Percentiles rank a stretch among this genome's conserved stretches.
These are phyloP conservation scores for Pseudozyma flocculosa DNA, from an alignment of 1,284 basidiomycete genomes.

Conservation along the genomic window DNA sequence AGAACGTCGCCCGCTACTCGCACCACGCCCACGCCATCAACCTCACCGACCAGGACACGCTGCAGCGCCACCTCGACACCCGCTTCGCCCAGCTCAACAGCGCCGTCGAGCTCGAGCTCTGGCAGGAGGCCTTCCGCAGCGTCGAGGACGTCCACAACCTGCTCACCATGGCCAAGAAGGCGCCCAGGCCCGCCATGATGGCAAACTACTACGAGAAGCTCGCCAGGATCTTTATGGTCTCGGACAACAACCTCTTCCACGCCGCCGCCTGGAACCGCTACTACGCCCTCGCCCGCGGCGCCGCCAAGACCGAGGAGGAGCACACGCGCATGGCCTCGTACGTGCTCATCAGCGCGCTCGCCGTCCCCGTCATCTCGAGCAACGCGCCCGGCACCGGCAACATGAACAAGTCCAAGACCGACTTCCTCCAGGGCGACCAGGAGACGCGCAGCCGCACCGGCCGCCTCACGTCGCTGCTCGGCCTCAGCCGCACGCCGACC, in stretches of 20 bases:
- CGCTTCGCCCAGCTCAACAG: conserved; percentile 96
- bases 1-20: conserved; percentile 92
- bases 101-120: conserved; percentile 97
- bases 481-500: conserved; percentile 81
- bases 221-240: conserved; percentile 87
- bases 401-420: conserved; percentile 61
- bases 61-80: conserved; percentile 95
- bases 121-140: conserved; percentile 98
- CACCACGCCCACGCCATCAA: conserved; percentile 98
- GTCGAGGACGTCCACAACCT: conserved; percentile 98
- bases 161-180: conserved; percentile 83
- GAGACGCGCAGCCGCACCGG: conserved; percentile 66
- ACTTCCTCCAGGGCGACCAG: conserved; percentile 66
- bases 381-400: conserved; percentile 62
- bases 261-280: conserved; percentile 94
- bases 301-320: conserved; percentile 67
- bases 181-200: conserved; percentile 92
- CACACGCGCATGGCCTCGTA: conserved; percentile 80
- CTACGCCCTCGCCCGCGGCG: conserved; percentile 56
- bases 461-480: conserved; percentile 81
- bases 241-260: conserved; percentile 85
- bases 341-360: conserved; percentile 88
- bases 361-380: conserved; percentile 81
- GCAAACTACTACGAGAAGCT: conserved; percentile 99
- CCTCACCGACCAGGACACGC: conserved; percentile 90